Base-by-base conservation (phyloP, 805 yeast species). In the Teunomyces kruisii region DNA sequence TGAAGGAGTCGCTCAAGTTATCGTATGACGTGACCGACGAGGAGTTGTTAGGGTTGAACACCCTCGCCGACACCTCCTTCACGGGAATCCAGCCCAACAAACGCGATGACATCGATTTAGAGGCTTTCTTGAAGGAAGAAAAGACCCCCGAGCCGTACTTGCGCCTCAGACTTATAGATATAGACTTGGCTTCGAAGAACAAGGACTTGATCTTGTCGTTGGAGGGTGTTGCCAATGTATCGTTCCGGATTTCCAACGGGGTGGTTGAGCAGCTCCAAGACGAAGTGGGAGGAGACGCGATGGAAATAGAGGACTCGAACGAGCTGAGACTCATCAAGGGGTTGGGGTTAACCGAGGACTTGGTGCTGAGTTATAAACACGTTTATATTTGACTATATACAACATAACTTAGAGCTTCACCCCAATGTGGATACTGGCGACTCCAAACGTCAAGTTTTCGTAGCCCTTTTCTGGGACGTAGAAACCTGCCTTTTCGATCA, bases 401-500 rank as follows among this genome's bases (percentile, higher is more conserved):
- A 16, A 31, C 17, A 32, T 28, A 27, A 16, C 68, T n/a, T 71
- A 89, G 52, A 88, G 75, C 69, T 94, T 94, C 44, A 94, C 88
- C 57, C 98, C 99, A 65, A 90, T 81, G 62, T 94, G 99, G 53
- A 94, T 90, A 42, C 96, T 92, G 44, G 98, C 96, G 45, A 90
- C 86, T 49, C 99, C 99, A 65, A 88, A 88, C 9, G 97, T 88
- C 59, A 94, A 76, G 66, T 87, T 87, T 71, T 94, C 98, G 64
- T 91, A 94, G 44, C 99, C 99, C 43, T 79, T 80, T 56, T 95
- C 95, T 22, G 77, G 77, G 45, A 88, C 85, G 52, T 86, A 84
- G 65, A 94, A 94, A 1, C 99, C 99, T 6, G 98, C 98, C 58
- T 88, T 84, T 62, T 89, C 81, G 58, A 94, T 89, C 98, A 94